Percentiles rank a stretch among this genome's conserved stretches.
Evolutionary conservation across 164 flowering plant genomes (phyloP).

Genomic region (Taxillus chinensis): DNA sequence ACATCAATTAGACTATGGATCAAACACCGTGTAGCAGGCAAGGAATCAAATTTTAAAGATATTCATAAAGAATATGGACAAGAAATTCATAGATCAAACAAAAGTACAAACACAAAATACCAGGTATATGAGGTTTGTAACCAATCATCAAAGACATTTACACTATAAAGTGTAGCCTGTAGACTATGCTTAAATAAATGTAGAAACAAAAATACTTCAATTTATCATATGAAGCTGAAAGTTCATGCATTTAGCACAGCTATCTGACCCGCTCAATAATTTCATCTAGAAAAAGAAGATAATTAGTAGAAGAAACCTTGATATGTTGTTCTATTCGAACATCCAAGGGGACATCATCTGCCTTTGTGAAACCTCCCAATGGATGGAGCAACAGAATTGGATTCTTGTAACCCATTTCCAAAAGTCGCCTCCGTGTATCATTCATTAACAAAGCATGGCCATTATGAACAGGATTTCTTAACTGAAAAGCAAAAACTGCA

Average conservation of each 20-base stretch:
- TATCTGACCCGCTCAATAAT: background rate
- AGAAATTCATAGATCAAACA: no score
- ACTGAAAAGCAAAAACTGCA: constrained; percentile 97
- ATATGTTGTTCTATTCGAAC: constrained; percentile 97
- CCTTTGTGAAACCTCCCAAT: constrained; percentile 85
- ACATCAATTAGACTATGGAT: background rate
- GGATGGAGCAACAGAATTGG: constrained; percentile 91
- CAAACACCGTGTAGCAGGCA: no score
- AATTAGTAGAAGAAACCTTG: constrained; percentile 43
- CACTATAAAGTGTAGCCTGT: background rate
- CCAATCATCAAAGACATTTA: background rate
- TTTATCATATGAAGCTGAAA: background rate
- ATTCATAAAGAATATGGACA: no score
- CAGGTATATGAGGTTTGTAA: no score
- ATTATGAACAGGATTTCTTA: constrained; percentile 94
- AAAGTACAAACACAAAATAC: no score
- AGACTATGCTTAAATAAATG: no score
- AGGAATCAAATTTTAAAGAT: no score
- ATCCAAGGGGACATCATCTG: constrained; percentile 93
- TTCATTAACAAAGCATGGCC: constrained; percentile 95
- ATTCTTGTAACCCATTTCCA: constrained; percentile 90
- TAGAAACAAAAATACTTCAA: no score
- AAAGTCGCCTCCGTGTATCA: constrained; percentile 70
- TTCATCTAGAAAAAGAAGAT: background rate
- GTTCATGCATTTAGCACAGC: background rate